Percentiles rank a stretch among this genome's conserved stretches.
Conservation (phyloP, 2,329 filamentous ascomycete genomes). For the Phyllosticta paracitricarpa region DNA sequence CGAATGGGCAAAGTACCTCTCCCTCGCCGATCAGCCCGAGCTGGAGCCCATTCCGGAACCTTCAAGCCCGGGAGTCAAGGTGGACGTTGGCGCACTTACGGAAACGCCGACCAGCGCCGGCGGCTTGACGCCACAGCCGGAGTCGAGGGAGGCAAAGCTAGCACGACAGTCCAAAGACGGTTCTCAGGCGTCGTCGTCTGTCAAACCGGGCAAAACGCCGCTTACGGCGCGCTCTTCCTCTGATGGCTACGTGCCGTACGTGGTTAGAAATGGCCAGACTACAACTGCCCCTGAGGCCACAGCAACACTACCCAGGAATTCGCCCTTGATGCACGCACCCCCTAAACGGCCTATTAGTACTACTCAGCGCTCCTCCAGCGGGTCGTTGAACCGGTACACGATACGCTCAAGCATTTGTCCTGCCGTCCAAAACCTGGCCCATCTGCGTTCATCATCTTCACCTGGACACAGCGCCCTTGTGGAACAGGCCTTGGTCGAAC, state of each 20-base stretch:
- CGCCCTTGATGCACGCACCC: background rate
- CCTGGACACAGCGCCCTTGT: conserved; percentile 16
- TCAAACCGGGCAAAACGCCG: background rate
- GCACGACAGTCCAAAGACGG: background rate
- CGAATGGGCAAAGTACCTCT: conserved; percentile 90
- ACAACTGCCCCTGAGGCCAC: background rate
- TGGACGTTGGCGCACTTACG: conserved; percentile 19
- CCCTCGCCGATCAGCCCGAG: conserved; percentile 62
- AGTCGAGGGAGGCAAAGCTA: background rate
- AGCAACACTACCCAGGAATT: background rate
- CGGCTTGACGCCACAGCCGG: background rate
- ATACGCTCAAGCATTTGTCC: background rate
- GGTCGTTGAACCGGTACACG: conserved; percentile 19
- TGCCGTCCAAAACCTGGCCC: background rate
- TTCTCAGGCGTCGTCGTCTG: background rate
- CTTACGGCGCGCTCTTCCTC: background rate
- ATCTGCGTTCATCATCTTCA: conserved; percentile 22
- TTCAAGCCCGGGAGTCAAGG: conserved; percentile 32
- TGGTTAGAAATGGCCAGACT: background rate
- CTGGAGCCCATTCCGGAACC: conserved; percentile 49
- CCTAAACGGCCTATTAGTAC: background rate
- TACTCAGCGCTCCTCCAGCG: background rate
- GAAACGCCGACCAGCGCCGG: background rate
- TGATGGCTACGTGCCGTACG: background rate
- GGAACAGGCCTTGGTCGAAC: conserved; percentile 25